Conservation (phyloP, 768 basidiomycete genomes). For the Trametes coccinea region DNA sequence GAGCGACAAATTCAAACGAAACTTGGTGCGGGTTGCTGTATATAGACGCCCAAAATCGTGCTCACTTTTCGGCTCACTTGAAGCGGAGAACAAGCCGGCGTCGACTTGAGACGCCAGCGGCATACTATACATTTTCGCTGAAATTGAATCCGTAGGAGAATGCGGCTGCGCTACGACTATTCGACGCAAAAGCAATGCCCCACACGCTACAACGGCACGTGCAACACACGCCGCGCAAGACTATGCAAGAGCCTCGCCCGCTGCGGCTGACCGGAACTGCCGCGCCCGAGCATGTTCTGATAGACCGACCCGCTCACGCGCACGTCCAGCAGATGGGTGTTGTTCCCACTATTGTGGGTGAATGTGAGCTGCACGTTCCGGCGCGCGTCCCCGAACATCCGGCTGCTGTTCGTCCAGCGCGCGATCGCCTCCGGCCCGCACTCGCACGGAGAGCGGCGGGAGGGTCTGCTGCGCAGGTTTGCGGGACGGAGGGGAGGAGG, state of each 20-base stretch:
- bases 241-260: not conserved
- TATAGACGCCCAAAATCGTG: too few species aligned
- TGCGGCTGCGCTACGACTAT: too few species aligned
- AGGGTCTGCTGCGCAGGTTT: not conserved
- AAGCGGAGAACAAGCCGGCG: too few species aligned
- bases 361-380: conserved; percentile 20
- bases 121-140: too few species aligned
- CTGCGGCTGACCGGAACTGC: not conserved
- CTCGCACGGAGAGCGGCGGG: not conserved
- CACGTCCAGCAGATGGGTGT: conserved; percentile 11
- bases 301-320: conserved; percentile 6
- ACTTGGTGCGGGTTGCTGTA: too few species aligned
- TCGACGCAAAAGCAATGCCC: too few species aligned
- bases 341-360: not conserved
- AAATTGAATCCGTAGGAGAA: too few species aligned
- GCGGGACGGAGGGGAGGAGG: not conserved
- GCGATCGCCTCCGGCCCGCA: not conserved
- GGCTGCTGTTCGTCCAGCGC: conserved; percentile 6
- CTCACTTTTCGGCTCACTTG: too few species aligned
- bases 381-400: conserved; percentile 9
- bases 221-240: not conserved
- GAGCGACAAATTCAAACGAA: too few species aligned
- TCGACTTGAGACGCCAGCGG: too few species aligned
- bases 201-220: not conserved
- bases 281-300: not conserved